Percentiles rank a stretch among this genome's conserved stretches.
Evolutionary conservation across 2,329 filamentous ascomycete genomes (phyloP).

Genomic region (Ascocoryne sarcoides): DNA sequence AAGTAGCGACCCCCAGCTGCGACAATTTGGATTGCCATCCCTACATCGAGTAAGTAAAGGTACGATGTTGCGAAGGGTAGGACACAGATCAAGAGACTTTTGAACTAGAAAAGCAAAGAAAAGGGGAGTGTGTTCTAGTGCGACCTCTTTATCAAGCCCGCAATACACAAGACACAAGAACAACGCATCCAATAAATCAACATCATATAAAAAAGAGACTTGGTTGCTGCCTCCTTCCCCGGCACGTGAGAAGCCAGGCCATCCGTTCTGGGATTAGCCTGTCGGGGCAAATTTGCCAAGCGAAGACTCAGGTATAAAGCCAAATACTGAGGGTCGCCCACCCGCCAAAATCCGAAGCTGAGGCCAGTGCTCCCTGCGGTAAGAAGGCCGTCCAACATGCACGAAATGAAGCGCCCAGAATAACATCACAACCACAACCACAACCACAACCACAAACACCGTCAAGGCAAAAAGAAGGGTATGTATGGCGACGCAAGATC

Average conservation of each 20-base stretch:
- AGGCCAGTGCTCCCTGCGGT: no score
- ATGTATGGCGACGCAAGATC: background rate
- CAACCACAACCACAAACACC: background rate
- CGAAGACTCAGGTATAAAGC: slow-evolving; percentile 27
- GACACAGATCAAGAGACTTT: slow-evolving; percentile 3
- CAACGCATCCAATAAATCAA: slow-evolving; percentile 11
- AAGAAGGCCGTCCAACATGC: slow-evolving; percentile 13
- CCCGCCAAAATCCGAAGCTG: slow-evolving; percentile 16
- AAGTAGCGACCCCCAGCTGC: slow-evolving; percentile 72
- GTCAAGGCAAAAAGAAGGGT: background rate
- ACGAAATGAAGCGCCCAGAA: no score
- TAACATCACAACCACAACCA: background rate
- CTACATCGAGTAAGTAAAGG: no score
- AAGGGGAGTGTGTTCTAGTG: background rate
- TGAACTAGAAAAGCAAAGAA: slow-evolving; percentile 2
- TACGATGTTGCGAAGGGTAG: slow-evolving; percentile 6
- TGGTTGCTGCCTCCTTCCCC: no score
- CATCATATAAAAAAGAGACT: no score
- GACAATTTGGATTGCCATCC: slow-evolving; percentile 92
- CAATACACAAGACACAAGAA: no score
- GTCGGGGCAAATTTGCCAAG: slow-evolving; percentile 15
- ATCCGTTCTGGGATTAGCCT: no score
- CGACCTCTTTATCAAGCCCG: no score
- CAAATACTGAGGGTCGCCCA: slow-evolving; percentile 29
- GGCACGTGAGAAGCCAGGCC: no score